Conservation (phyloP, 495 filamentous ascomycete genomes). For the Penicillium simplicissimum region DNA sequence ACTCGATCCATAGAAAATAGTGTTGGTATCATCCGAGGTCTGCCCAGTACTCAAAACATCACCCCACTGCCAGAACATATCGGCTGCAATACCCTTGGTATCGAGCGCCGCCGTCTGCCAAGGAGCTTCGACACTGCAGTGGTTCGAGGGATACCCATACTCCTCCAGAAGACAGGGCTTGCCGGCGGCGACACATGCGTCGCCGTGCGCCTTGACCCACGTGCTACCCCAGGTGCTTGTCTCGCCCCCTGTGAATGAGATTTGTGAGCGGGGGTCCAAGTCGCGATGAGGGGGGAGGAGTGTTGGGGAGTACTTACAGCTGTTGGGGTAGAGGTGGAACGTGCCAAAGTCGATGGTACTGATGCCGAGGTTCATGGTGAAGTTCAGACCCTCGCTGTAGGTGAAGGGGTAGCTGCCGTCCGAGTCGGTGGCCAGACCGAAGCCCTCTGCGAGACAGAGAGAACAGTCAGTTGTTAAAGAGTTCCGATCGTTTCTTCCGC, state of each 20-base stretch:
- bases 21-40: slow-evolving; percentile 63
- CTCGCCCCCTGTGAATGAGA: slow-evolving; percentile 36
- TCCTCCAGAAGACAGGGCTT: slow-evolving; percentile 73
- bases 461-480: not conserved
- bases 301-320: slow-evolving; percentile 42
- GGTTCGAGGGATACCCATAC: slow-evolving; percentile 55
- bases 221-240: slow-evolving; percentile 48
- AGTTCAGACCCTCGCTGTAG: slow-evolving; percentile 62
- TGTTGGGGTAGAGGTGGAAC: slow-evolving; percentile 65
- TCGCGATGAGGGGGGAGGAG: not conserved
- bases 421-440: slow-evolving; percentile 40
- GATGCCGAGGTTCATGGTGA: slow-evolving; percentile 58
- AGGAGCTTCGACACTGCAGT: slow-evolving; percentile 46
- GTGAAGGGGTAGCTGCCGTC: slow-evolving; percentile 61
- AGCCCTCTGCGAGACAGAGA: slow-evolving; percentile 29
- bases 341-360: slow-evolving; percentile 64
- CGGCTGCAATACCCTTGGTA: slow-evolving; percentile 51
- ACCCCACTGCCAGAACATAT: slow-evolving; percentile 70
- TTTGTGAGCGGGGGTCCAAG: not conserved
- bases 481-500: not conserved
- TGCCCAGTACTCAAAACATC: slow-evolving; percentile 54
- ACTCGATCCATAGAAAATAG: slow-evolving; percentile 56
- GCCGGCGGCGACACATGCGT: slow-evolving; percentile 51
- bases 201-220: slow-evolving; percentile 64
- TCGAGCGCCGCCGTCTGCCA: slow-evolving; percentile 61